These are phyloP conservation scores for Entomophthora muscae DNA, from an alignment of 371 early-diverging fungal genomes.

Conservation along the genomic window DNA sequence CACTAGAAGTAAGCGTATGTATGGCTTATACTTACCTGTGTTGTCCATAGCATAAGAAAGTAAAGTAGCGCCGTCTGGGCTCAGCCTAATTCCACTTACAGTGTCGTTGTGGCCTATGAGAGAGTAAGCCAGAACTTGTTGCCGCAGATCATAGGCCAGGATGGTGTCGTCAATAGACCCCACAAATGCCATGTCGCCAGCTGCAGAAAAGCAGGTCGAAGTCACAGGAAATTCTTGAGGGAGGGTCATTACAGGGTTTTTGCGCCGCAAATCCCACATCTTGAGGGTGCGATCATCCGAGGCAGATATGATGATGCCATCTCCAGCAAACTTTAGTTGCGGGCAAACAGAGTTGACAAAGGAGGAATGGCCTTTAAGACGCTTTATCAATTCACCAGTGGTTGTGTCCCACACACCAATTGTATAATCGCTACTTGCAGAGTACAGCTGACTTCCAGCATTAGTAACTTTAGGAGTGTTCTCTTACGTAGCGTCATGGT, in stretches of 20 bases:
- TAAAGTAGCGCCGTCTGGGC: slow-evolving; percentile 64
- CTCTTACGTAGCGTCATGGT: slow-evolving; percentile 48
- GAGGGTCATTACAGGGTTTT: slow-evolving; percentile 50
- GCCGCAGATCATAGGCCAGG: slow-evolving; percentile 75
- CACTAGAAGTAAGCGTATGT: slow-evolving; percentile 20
- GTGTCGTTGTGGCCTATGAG: slow-evolving; percentile 78
- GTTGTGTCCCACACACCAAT: slow-evolving; percentile 61
- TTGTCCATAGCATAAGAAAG: slow-evolving; percentile 85
- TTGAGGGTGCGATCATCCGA: slow-evolving; percentile 56
- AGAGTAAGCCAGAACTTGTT: slow-evolving; percentile 36
- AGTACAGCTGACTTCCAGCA: slow-evolving; percentile 30
- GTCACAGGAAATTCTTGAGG: slow-evolving; percentile 61
- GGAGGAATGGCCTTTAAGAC: slow-evolving; percentile 51
- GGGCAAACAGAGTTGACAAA: slow-evolving; percentile 57
- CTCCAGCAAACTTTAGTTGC: slow-evolving; percentile 29
- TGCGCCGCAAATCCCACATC: slow-evolving; percentile 60
- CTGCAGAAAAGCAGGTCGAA: slow-evolving; percentile 49
- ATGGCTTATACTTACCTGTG: slow-evolving; percentile 28
- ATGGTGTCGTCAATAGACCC: slow-evolving; percentile 84
- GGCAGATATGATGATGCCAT: slow-evolving; percentile 50
- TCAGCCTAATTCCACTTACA: slow-evolving; percentile 66
- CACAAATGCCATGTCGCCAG: slow-evolving; percentile 68
- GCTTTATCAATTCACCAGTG: slow-evolving; percentile 51
- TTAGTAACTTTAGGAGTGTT: neutral
- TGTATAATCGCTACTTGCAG: slow-evolving; percentile 53